Base-by-base conservation (phyloP, 495 filamentous ascomycete species). In the Immersiella caudata region DNA sequence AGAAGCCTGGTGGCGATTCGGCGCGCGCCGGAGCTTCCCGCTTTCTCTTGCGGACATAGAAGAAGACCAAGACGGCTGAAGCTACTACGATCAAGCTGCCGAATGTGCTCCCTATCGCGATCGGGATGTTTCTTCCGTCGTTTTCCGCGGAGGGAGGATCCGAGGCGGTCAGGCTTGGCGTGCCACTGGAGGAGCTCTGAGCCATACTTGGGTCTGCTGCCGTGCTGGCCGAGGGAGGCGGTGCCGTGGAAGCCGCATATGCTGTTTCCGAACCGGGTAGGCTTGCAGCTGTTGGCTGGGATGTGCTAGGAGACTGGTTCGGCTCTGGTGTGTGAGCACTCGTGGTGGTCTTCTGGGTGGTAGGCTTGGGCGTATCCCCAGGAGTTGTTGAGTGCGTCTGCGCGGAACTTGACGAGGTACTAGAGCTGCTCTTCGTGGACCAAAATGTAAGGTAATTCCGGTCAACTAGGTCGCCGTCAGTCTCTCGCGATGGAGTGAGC, bases 1-100 rank as follows among this genome's bases (percentile, higher is more conserved):
- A 55, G 27, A 64, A 60, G 8, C 66, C 65, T 16, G 72, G 72
- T 5, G 72, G 72, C 0, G 64, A 67, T 55, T 72, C 72, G 25
- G 72, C 72, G 26, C 70, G 27, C 16, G 61, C 60, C 0, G 70
- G 70, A 11, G 60, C 54, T 54, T 70, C 59, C 2, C 67, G 62
- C 0, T 55, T 62, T 14, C 66, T 55, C 64, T 71, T 74, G 1
- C 73, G 68, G 6, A 71, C 46, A 56, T 70, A 76, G 36, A 76
- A 64, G 65, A 70, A 72, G 36, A 62, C 56, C 2, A 76, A 12
- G 24, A 70, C 62, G 12, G 58, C 50, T 16, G 61, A 36, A 1
- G 65, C 56, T 12, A 78, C 8, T 18, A 73, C 1, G 22, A 76
- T 55, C 1, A 67, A 33, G 1, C 64, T n/a, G 12, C 70, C 72